Conservation (phyloP, 768 basidiomycete genomes). For the Leucosporidium yakuticum region DNA sequence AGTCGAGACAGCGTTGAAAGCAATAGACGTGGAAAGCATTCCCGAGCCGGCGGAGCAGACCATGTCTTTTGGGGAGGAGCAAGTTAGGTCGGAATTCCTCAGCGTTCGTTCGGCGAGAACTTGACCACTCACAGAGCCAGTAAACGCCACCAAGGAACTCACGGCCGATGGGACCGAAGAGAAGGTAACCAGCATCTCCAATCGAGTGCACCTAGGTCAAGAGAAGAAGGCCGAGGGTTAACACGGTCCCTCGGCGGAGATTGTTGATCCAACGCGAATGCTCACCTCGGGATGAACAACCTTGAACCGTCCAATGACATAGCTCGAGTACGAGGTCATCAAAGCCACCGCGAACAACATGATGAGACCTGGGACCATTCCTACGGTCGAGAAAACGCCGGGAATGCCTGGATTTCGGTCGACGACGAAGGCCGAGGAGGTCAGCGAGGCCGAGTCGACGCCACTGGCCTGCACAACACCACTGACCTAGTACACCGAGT, state of each 20-base stretch:
- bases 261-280: too few relatives aligned
- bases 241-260: too few relatives aligned
- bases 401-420: too few relatives aligned
- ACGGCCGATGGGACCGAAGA: constrained; percentile 15
- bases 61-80: background rate
- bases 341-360: constrained; percentile 13
- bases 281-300: constrained; percentile 9
- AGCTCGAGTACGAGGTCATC: constrained; percentile 24
- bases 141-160: constrained; percentile 15
- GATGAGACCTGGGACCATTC: constrained; percentile 22
- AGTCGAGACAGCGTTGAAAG: constrained; percentile 42
- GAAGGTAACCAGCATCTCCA: constrained; percentile 17
- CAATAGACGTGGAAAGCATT: constrained; percentile 42
- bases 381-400: too few relatives aligned
- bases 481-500: too few relatives aligned
- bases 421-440: too few relatives aligned
- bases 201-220: constrained; percentile 16
- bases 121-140: too few relatives aligned
- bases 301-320: constrained; percentile 24
- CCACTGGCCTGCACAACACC: too few relatives aligned
- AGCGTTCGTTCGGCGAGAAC: too few relatives aligned
- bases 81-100: background rate
- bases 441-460: too few relatives aligned
- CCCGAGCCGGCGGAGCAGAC: constrained; percentile 39
- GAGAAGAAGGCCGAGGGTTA: too few relatives aligned